These are phyloP conservation scores for Picocystis salinarum DNA, from an alignment of 139 green algal genomes.

Conservation along the genomic window DNA sequence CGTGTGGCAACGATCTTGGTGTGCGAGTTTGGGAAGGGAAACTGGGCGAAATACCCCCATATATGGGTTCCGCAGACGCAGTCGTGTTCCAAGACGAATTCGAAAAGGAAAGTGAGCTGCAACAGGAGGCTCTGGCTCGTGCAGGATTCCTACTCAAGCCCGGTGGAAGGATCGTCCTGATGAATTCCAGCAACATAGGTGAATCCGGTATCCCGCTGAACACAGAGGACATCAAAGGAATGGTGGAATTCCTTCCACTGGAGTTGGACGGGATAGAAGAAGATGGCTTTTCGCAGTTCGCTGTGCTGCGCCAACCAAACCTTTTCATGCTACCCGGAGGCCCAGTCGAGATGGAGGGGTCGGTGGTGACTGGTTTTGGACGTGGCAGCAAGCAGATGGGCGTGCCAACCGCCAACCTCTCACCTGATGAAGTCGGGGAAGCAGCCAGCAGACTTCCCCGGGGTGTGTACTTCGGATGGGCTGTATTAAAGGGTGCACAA, in stretches of 20 bases:
- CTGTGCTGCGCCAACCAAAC: constrained; percentile 20
- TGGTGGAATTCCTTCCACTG: constrained; percentile 9
- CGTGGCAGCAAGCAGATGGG: constrained; percentile 71
- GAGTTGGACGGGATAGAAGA: constrained; percentile 23
- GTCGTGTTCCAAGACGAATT: background rate
- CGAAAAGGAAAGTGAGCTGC: background rate
- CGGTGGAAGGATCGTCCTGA: background rate
- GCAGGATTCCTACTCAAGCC: background rate
- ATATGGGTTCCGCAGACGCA: background rate
- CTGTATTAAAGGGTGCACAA: constrained; percentile 6
- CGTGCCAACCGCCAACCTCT: constrained; percentile 73
- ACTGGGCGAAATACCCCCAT: background rate
- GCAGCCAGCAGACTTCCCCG: constrained; percentile 24
- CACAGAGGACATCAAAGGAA: background rate
- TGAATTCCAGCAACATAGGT: background rate
- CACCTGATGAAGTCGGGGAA: constrained; percentile 24
- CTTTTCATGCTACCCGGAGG: constrained; percentile 9
- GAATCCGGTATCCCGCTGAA: background rate
- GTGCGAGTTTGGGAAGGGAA: background rate
- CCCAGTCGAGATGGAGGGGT: constrained; percentile 22
- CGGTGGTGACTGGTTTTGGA: constrained; percentile 56
- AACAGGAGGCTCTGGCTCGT: background rate
- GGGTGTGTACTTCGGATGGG: constrained; percentile 85
- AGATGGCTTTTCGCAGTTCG: constrained; percentile 30
- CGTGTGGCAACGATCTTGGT: background rate